Evolutionary conservation across 75 land plant species (phyloP).

Genomic region (Cryptomeria japonica): DNA sequence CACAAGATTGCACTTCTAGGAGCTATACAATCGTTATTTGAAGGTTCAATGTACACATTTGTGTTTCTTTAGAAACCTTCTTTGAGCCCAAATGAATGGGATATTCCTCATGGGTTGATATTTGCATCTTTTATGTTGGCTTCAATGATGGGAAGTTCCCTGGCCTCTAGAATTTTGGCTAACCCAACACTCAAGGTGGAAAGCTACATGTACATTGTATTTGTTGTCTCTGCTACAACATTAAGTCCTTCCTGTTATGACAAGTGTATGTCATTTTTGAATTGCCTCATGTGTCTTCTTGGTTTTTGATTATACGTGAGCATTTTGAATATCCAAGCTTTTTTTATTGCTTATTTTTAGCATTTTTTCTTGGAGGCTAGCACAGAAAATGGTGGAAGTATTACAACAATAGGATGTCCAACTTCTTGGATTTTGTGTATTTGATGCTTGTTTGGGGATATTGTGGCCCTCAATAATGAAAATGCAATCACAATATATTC

Average conservation of each 20-base stretch:
- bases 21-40: no score
- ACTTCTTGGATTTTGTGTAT: constrained; percentile 87
- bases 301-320: background rate
- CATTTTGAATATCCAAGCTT: background rate
- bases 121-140: no score
- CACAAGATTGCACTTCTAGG: constrained; percentile 83
- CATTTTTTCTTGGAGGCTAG: constrained; percentile 49
- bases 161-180: no score
- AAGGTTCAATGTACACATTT: no score
- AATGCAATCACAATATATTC: constrained; percentile 95
- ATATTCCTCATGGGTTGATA: no score
- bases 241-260: constrained; percentile 74
- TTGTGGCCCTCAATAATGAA: constrained; percentile 99
- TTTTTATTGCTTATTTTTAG: background rate
- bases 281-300: no score
- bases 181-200: no score
- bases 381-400: constrained; percentile 54
- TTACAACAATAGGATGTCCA: constrained; percentile 73
- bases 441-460: constrained; percentile 94
- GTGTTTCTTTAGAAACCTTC: no score
- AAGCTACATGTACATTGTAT: constrained; percentile 64
- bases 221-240: constrained; percentile 62
- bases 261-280: constrained; percentile 20
- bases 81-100: no score
- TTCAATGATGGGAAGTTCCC: no score